These are phyloP conservation scores for Psidium guajava DNA, from an alignment of 345 rosid genomes.

Conservation along the genomic window DNA sequence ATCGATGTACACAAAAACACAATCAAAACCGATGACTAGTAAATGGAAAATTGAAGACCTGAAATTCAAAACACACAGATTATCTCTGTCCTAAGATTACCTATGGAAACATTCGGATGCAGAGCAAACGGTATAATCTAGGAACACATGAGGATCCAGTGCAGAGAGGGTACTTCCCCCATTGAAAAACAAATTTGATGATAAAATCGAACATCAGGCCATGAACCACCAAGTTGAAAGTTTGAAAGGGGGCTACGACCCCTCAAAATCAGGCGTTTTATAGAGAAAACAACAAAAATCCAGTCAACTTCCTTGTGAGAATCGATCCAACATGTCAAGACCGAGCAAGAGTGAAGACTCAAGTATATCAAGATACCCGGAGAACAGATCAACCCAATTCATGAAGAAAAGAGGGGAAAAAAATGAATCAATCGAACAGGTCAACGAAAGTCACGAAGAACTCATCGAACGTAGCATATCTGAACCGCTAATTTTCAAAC, in stretches of 20 bases:
- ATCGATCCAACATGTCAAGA: neutral
- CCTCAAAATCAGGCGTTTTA: neutral
- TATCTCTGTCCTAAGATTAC: neutral
- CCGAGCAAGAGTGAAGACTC: neutral
- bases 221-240: neutral
- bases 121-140: neutral
- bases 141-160: neutral
- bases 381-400: neutral
- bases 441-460: neutral
- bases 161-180: neutral
- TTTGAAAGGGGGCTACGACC: neutral
- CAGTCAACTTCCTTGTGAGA: neutral
- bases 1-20: neutral
- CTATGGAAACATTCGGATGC: neutral
- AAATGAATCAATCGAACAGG: neutral
- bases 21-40: neutral
- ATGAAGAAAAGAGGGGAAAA: neutral
- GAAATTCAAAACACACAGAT: neutral
- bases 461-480: neutral
- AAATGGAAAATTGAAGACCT: neutral
- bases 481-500: neutral
- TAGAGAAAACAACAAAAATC: neutral
- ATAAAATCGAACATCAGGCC: neutral
- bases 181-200: neutral
- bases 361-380: neutral